These are phyloP conservation scores for Penicillium sp. DNA, from an alignment of 2,329 filamentous ascomycete genomes.

Conservation along the genomic window DNA sequence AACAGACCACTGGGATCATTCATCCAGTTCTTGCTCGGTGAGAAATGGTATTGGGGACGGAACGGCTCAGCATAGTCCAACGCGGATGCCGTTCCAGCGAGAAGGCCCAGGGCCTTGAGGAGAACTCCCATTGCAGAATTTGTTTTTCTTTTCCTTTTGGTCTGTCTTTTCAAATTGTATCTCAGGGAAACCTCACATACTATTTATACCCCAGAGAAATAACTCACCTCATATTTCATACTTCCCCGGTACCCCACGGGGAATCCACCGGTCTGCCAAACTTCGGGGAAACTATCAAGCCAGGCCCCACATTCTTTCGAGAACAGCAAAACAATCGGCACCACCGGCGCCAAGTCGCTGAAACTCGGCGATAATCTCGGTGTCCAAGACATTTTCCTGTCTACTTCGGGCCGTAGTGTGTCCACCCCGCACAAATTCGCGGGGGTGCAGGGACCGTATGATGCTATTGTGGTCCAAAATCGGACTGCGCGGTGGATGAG, in stretches of 20 bases:
- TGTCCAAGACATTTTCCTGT: neutral
- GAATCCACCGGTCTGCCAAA: conserved; percentile 5
- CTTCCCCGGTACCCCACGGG: conserved; percentile 10
- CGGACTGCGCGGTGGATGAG: neutral
- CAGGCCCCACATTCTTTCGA: neutral
- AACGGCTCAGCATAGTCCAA: conserved; percentile 10
- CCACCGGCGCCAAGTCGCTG: conserved; percentile 6
- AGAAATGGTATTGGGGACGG: conserved; percentile 15
- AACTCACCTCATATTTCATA: neutral
- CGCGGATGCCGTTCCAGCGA: conserved; percentile 8
- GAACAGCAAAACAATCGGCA: neutral
- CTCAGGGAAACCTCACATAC: too few species aligned
- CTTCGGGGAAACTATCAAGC: conserved; percentile 12
- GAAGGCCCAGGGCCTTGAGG: neutral
- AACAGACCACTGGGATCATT: conserved; percentile 26
- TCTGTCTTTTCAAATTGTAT: neutral
- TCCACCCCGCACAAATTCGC: neutral
- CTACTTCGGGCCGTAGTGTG: neutral
- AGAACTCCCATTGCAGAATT: neutral
- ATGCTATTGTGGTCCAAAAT: neutral
- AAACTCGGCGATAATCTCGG: conserved; percentile 9
- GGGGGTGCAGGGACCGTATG: neutral
- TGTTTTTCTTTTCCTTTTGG: neutral
- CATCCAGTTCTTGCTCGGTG: conserved; percentile 8
- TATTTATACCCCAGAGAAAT: neutral